A percentile compares a stretch with the other conserved stretches of the same genome.
These are phyloP conservation scores for Wickerhamiella sergipiensis DNA, from an alignment of 805 yeast genomes.

Conservation along the genomic window DNA sequence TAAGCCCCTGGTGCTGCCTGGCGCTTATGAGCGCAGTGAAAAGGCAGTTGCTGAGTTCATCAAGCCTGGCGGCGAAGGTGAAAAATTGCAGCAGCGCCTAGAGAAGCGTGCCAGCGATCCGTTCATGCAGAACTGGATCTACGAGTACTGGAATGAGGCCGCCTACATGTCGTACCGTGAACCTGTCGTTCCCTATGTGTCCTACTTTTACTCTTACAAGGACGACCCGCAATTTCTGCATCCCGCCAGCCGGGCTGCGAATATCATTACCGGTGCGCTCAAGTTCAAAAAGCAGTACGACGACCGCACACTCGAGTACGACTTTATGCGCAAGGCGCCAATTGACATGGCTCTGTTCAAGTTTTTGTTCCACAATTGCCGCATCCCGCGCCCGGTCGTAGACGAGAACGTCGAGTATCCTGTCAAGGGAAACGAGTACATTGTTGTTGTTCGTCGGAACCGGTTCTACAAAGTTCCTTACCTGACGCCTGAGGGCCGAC, in stretches of 20 bases:
- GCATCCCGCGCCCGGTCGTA: conserved; percentile 45
- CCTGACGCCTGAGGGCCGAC: conserved; percentile 23
- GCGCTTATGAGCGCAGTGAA: conserved; percentile 41
- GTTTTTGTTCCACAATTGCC: conserved; percentile 78
- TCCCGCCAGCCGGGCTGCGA: conserved; percentile 51
- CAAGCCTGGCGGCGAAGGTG: conserved; percentile 48
- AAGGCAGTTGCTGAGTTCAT: conserved; percentile 52
- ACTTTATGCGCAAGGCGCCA: conserved; percentile 61
- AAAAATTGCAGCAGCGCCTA: conserved; percentile 54
- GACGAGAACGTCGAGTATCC: conserved; percentile 49
- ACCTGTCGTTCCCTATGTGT: conserved; percentile 88
- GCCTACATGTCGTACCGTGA: conserved; percentile 85
- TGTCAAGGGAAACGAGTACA: conserved; percentile 41
- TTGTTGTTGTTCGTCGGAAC: conserved; percentile 61
- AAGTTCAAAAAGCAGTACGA: conserved; percentile 56
- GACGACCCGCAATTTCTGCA: conserved; percentile 32
- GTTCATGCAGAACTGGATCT: conserved; percentile 69
- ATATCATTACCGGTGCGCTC: conserved; percentile 52
- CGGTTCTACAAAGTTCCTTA: conserved; percentile 60
- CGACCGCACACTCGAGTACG: conserved; percentile 65
- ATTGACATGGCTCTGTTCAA: conserved; percentile 89
- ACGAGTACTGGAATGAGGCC: conserved; percentile 85
- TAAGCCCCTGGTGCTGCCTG: conserved; percentile 44
- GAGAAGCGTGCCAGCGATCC: conserved; percentile 40
- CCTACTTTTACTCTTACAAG: conserved; percentile 78